Evolutionary conservation across 371 early-diverging fungal genomes (phyloP).

Genomic region (Rhizopus delemar): DNA sequence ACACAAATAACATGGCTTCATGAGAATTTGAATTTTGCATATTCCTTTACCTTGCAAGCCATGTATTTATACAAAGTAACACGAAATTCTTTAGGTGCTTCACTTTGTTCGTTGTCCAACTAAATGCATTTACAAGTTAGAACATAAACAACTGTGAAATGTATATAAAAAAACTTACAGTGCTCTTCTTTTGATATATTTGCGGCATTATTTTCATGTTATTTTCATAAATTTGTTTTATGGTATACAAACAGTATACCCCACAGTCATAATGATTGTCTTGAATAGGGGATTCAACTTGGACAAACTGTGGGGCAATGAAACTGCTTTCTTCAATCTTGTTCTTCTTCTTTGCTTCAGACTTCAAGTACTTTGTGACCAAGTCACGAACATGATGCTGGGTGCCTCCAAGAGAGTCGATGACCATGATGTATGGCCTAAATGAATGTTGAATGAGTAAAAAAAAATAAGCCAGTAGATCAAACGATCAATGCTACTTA

Average conservation of each 20-base stretch:
- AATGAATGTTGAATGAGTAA: no score
- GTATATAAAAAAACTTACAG: background rate
- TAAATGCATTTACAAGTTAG: background rate
- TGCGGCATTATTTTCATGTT: background rate
- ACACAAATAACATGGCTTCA: no score
- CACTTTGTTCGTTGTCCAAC: no score
- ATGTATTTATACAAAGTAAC: no score
- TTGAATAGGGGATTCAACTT: constrained; percentile 16
- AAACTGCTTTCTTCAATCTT: constrained; percentile 7
- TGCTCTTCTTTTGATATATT: background rate
- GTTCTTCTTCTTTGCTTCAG: constrained; percentile 17
- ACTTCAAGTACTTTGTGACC: constrained; percentile 9
- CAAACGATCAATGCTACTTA: background rate
- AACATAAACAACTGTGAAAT: no score
- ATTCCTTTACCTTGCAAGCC: no score
- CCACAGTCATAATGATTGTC: constrained; percentile 27
- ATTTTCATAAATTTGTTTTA: constrained; percentile 12
- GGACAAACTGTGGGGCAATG: constrained; percentile 9
- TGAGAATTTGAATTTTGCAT: no score
- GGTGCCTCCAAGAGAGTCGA: constrained; percentile 17
- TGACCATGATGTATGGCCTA: constrained; percentile 18
- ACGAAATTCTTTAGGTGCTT: no score
- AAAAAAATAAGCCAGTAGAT: no score
- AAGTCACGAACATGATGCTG: constrained; percentile 1
- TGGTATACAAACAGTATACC: constrained; percentile 22